These are phyloP conservation scores for Coelastrella sp. DNA, from an alignment of 139 green algal genomes.

Conservation along the genomic window DNA sequence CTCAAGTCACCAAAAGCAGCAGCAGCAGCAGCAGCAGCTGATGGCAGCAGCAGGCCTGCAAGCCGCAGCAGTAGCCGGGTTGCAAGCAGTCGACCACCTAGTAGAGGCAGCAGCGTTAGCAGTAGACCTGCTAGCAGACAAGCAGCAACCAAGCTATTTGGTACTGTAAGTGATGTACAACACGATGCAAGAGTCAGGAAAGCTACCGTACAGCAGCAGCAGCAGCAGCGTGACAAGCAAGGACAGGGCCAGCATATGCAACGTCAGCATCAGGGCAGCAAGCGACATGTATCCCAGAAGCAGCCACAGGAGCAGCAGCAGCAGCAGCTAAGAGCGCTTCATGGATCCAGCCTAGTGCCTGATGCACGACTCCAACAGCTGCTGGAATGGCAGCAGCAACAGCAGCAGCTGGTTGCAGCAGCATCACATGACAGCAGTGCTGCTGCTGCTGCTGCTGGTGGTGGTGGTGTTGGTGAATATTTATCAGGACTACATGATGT, in stretches of 20 bases:
- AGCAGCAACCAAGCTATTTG: background rate
- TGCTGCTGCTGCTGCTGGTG: conserved; percentile 1
- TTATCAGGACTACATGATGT: too few relatives aligned
- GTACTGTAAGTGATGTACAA: background rate
- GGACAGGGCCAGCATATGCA: too few relatives aligned
- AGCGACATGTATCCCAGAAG: too few relatives aligned
- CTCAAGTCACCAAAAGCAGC: too few relatives aligned
- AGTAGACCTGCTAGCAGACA: background rate
- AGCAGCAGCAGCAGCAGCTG: too few relatives aligned
- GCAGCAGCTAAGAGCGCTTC: background rate
- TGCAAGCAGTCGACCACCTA: background rate
- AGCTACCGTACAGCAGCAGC: background rate
- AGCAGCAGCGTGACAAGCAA: too few relatives aligned
- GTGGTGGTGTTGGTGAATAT: too few relatives aligned
- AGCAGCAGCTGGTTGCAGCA: background rate
- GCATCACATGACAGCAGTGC: background rate
- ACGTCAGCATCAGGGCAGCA: too few relatives aligned
- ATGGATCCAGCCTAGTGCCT: too few relatives aligned
- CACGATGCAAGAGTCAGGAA: background rate
- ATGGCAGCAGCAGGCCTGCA: background rate
- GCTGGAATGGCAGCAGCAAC: background rate
- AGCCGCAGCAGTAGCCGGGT: background rate
- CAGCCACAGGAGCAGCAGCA: background rate
- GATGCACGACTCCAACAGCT: too few relatives aligned
- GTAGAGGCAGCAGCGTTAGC: background rate